phyloP scores from a whole-genome alignment of 345 rosid genomes.

The Firmiana major region DNA sequence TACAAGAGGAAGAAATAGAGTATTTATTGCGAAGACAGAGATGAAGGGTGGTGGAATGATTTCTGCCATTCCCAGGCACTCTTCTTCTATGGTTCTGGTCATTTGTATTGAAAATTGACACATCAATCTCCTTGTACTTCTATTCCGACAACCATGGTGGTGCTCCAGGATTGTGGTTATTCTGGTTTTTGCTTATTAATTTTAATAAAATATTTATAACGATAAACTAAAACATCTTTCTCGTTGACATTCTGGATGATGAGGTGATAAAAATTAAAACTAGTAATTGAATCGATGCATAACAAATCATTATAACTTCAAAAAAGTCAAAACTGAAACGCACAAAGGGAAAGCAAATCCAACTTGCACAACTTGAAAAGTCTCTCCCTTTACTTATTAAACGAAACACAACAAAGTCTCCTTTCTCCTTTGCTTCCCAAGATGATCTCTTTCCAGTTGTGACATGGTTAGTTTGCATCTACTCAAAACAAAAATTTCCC shows the following conservation, averaged over 20 bases:
- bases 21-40: not conserved
- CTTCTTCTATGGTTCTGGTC: slow-evolving; percentile 19
- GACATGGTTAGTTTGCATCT: not conserved
- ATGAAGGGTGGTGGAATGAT: not conserved
- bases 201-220: too few relatives aligned
- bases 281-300: too few relatives aligned
- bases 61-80: not conserved
- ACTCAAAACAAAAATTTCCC: not conserved
- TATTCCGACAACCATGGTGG: not conserved
- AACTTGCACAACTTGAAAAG: not conserved
- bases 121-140: not conserved
- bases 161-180: not conserved
- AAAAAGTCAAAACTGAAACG: slow-evolving; percentile 7
- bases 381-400: too few relatives aligned
- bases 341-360: not conserved
- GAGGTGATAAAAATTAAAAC: too few relatives aligned
- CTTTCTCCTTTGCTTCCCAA: not conserved
- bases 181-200: not conserved
- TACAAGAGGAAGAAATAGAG: slow-evolving; percentile 77
- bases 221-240: too few relatives aligned
- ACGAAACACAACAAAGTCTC: not conserved
- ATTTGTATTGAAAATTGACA: not conserved
- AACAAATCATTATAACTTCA: not conserved
- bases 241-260: too few relatives aligned
- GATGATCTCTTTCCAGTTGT: not conserved